Percentiles rank a stretch among this genome's conserved stretches.
Evolutionary conservation across 2,329 filamentous ascomycete species (phyloP).

Genomic region (Penicillium sp.): DNA sequence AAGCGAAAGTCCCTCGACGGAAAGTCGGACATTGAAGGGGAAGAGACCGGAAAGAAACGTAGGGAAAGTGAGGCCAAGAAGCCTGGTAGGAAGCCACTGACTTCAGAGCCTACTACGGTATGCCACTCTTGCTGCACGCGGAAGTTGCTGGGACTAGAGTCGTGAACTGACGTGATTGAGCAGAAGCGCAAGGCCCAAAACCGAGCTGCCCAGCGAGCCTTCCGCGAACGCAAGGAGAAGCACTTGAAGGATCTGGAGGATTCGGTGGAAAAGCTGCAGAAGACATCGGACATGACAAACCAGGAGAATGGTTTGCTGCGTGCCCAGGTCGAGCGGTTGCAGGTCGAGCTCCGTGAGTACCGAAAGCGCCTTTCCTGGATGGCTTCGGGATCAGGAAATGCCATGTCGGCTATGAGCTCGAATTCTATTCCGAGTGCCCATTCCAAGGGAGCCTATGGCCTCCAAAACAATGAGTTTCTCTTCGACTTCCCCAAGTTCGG

Average conservation of each 20-base stretch:
- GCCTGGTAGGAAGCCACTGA: conserved; percentile 91
- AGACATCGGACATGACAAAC: conserved; percentile 76
- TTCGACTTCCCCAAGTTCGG: conserved; percentile 98
- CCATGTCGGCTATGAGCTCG: conserved; percentile 50
- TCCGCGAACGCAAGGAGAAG: conserved; percentile 92
- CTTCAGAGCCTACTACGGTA: conserved; percentile 93
- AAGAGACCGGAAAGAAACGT: conserved; percentile 65
- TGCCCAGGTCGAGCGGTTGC: conserved; percentile 84
- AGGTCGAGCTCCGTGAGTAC: conserved; percentile 82
- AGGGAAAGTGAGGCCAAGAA: conserved; percentile 88
- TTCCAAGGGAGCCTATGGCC: conserved; percentile 54
- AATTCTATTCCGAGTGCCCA: conserved; percentile 49
- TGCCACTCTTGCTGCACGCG: conserved; percentile 39
- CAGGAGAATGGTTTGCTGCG: conserved; percentile 82
- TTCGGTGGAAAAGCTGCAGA: conserved; percentile 67
- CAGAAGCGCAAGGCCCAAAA: conserved; percentile 80
- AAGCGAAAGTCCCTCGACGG: conserved; percentile 57
- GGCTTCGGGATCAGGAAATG: conserved; percentile 48
- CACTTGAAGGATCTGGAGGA: conserved; percentile 55
- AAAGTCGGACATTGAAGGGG: conserved; percentile 62
- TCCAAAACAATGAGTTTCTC: conserved; percentile 78
- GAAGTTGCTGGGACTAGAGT: background rate
- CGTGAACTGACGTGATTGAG: conserved; percentile 23
- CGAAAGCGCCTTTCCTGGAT: conserved; percentile 76
- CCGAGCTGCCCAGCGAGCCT: conserved; percentile 85